These are phyloP conservation scores for Penicillium tannophilum DNA, from an alignment of 495 filamentous ascomycete genomes.

Conservation along the genomic window DNA sequence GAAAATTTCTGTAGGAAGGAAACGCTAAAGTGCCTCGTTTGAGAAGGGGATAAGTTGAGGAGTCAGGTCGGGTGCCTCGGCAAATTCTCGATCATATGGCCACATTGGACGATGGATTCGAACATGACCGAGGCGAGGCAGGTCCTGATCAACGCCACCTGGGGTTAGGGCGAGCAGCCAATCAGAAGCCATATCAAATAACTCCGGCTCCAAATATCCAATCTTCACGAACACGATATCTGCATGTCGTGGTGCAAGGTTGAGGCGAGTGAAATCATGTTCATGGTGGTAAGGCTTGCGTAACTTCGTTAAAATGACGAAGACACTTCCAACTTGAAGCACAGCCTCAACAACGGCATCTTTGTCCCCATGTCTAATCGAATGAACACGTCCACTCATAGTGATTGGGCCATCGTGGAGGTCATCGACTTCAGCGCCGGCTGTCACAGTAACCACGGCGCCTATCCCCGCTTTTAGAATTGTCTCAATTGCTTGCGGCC, in stretches of 20 bases:
- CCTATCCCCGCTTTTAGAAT: conserved; percentile 53
- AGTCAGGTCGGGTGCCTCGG: conserved; percentile 38
- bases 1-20: background rate
- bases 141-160: conserved; percentile 58
- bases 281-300: conserved; percentile 62
- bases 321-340: conserved; percentile 54
- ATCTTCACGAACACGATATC: conserved; percentile 63
- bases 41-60: conserved; percentile 48
- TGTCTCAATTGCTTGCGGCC: conserved; percentile 44
- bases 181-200: conserved; percentile 56
- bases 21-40: conserved; percentile 25
- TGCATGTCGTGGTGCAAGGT: conserved; percentile 46
- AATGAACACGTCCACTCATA: conserved; percentile 55
- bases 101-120: conserved; percentile 57
- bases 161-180: conserved; percentile 59
- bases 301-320: conserved; percentile 56
- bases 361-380: conserved; percentile 54
- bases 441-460: conserved; percentile 54
- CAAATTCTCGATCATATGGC: conserved; percentile 52
- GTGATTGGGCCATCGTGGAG: conserved; percentile 54
- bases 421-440: conserved; percentile 56
- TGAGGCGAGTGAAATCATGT: conserved; percentile 53
- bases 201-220: conserved; percentile 59
- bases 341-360: conserved; percentile 55
- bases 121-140: conserved; percentile 50